Percentiles rank a stretch among this genome's conserved stretches.
These are phyloP conservation scores for Pseudofabraea citricarpa DNA, from an alignment of 2,329 filamentous ascomycete species.

Conservation along the genomic window DNA sequence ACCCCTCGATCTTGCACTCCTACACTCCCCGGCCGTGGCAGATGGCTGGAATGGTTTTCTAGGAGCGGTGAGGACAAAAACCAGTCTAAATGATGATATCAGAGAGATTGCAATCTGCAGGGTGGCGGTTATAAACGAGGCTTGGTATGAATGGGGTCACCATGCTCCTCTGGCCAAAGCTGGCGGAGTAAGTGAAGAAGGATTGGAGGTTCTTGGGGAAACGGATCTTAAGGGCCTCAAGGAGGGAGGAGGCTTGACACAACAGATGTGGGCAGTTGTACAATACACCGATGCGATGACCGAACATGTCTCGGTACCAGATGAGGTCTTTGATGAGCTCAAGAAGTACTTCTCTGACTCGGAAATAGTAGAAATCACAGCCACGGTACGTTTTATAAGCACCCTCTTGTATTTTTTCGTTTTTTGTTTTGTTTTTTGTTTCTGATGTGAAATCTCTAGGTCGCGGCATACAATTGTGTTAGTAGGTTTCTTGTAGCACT, in stretches of 20 bases:
- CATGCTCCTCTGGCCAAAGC: slow-evolving; percentile 58
- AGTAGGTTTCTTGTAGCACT: slow-evolving; percentile 79
- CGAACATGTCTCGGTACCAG: slow-evolving; percentile 61
- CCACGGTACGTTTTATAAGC: slow-evolving; percentile 47
- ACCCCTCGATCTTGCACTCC: slow-evolving; percentile 68
- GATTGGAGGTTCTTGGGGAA: slow-evolving; percentile 18
- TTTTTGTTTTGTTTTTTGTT: background rate
- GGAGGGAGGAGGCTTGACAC: slow-evolving; percentile 39
- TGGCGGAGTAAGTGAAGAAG: slow-evolving; percentile 24
- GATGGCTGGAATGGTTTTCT: slow-evolving; percentile 72
- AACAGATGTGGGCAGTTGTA: slow-evolving; percentile 63
- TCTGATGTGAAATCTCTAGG: slow-evolving; percentile 21
- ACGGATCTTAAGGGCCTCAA: slow-evolving; percentile 23
- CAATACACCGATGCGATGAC: slow-evolving; percentile 84
- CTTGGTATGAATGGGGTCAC: slow-evolving; percentile 81
- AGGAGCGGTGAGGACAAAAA: slow-evolving; percentile 54
- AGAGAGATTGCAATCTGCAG: slow-evolving; percentile 78
- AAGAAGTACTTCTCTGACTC: slow-evolving; percentile 59
- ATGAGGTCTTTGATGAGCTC: slow-evolving; percentile 62
- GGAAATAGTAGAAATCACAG: slow-evolving; percentile 77
- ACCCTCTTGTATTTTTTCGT: too few species aligned
- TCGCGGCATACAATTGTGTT: slow-evolving; percentile 81
- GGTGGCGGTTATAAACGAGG: slow-evolving; percentile 73
- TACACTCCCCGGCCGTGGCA: slow-evolving; percentile 70
- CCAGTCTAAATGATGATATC: slow-evolving; percentile 45